Conservation (phyloP, 768 basidiomycete species). For the Termitomyces eurrhizus region DNA sequence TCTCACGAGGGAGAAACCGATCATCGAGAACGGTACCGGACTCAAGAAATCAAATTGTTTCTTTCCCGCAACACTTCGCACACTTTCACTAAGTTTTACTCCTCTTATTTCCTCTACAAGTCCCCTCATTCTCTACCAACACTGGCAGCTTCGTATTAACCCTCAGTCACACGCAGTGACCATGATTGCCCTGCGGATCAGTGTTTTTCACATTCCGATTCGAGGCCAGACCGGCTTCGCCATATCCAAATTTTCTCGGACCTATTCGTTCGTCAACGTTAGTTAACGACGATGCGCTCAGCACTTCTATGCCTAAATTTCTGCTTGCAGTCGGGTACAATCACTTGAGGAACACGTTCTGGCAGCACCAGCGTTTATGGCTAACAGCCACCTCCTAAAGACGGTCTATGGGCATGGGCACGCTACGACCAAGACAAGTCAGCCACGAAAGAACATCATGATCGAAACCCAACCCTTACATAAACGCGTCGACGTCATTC, state of each 20-base stretch:
- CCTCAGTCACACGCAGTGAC: not conserved
- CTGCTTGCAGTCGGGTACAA: not conserved
- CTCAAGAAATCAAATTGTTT: too few species aligned
- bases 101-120: too few species aligned
- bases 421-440: not conserved
- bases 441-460: not conserved
- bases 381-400: not conserved
- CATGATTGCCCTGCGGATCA: not conserved
- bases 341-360: not conserved
- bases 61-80: too few species aligned
- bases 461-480: conserved; percentile 1
- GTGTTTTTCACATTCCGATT: not conserved
- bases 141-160: too few species aligned
- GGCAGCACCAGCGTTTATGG: not conserved
- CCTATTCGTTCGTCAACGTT: too few species aligned
- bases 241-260: too few species aligned
- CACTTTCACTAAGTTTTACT: too few species aligned
- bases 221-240: not conserved
- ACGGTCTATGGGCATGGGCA: not conserved
- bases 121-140: too few species aligned
- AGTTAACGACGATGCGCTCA: too few species aligned
- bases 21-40: too few species aligned
- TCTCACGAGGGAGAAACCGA: too few species aligned
- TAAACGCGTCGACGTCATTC: conserved; percentile 12
- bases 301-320: not conserved